phyloP scores from a whole-genome alignment of 805 yeast species.

The Candida sphagnicola region DNA sequence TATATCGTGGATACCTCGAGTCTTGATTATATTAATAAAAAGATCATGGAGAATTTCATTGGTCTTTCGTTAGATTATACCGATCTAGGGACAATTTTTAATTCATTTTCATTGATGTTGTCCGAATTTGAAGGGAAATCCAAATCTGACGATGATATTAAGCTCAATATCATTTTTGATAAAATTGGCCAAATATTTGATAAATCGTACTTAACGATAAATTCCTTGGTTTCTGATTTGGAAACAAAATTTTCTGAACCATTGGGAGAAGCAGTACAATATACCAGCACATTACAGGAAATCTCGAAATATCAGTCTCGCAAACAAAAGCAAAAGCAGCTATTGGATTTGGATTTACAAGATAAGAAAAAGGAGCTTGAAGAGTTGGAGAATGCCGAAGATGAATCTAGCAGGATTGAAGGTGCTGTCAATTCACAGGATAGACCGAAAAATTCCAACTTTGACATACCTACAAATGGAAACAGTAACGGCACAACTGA shows the following conservation, averaged over 20 bases:
- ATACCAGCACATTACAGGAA: conserved; percentile 51
- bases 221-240: conserved; percentile 48
- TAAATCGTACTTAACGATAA: conserved; percentile 51
- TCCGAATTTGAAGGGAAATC: conserved; percentile 26
- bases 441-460: conserved; percentile 17
- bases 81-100: conserved; percentile 63
- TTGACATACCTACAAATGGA: conserved; percentile 8
- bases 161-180: conserved; percentile 48
- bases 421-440: conserved; percentile 18
- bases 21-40: conserved; percentile 55
- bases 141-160: conserved; percentile 22
- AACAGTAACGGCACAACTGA: conserved; percentile 4
- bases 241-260: conserved; percentile 65
- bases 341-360: conserved; percentile 28
- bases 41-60: conserved; percentile 50
- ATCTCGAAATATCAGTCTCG: conserved; percentile 56
- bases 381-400: conserved; percentile 26
- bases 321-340: conserved; percentile 28
- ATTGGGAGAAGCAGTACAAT: conserved; percentile 66
- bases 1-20: conserved; percentile 31
- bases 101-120: conserved; percentile 49
- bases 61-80: conserved; percentile 64
- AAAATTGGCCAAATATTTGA: conserved; percentile 85
- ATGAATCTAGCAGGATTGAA: conserved; percentile 25
- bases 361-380: conserved; percentile 29